Base-by-base conservation (phyloP, 805 yeast genomes). In the Yarrowia yakushimensis region DNA sequence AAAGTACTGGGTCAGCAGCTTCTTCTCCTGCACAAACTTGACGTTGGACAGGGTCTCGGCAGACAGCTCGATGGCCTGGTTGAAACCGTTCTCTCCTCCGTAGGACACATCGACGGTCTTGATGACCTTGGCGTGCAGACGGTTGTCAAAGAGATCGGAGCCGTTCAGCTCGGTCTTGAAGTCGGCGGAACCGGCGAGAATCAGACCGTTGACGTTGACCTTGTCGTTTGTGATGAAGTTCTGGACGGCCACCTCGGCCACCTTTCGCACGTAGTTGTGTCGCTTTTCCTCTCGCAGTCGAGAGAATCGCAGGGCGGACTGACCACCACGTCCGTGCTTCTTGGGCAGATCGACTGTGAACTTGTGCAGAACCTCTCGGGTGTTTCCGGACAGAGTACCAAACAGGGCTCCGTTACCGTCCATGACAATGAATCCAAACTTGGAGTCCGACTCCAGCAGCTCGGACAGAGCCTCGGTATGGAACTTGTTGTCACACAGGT, bases 321-420 rank as follows among this genome's bases (percentile, higher is more conserved):
- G 99, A 87, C 99, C 99, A 88, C 99, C 99, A 83, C 99, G 88
- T 72, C 99, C 99, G 82, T 94, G 99, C 90, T 94, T 94, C 81
- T 94, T 94, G 71, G 99, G 99, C 71, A 94, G 81, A 77, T 94
- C 99, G 63, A 94, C 99, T 1, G 91, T 88, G 78, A 94, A 94
- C 77, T 94, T 94, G 77, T 93, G 97, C 72, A 94, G 81, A 46
- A 94, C 90, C 66, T 94, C 97, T 81, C 99, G 87, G 50, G 97
- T 92, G 79, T 94, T 94, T 75, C 99, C 99, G 46, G 96, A 85
- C 63, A 94, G 85, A 18, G 96, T 82, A 77, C 99, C 99, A 70
- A 94, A 94, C 68, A 94, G 80, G 2, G 97, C 90, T 65, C 99
- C 99, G 76, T 92, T 91, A 90, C 99, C 99, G 78, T 94, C 99